A percentile compares a stretch with the other conserved stretches of the same genome.
Evolutionary conservation across 179 eudicot species (phyloP).

Genomic region (Heliamphora ciliata): DNA sequence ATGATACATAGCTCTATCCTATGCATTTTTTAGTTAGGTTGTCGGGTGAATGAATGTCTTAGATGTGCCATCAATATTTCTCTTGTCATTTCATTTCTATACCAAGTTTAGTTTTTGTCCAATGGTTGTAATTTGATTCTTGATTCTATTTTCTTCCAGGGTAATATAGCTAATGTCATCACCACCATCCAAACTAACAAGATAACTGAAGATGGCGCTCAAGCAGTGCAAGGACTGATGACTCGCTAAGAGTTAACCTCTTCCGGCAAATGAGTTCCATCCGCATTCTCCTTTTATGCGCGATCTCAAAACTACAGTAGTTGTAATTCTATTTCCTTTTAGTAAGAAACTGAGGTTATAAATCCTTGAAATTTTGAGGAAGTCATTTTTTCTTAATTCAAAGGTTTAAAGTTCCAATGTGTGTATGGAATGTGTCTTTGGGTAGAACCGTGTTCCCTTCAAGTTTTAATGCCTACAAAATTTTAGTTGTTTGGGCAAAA

Average conservation of each 20-base stretch:
- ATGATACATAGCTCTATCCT: neutral
- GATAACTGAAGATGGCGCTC: constrained; percentile 55
- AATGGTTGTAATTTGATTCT: too few relatives aligned
- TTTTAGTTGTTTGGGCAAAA: too few relatives aligned
- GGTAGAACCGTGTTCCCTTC: too few relatives aligned
- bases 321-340: neutral
- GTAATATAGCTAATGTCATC: constrained; percentile 59
- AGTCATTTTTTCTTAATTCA: neutral
- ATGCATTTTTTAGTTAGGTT: neutral
- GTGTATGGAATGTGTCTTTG: too few relatives aligned
- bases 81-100: neutral
- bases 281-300: neutral
- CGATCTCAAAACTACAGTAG: neutral
- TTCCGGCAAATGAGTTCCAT: neutral
- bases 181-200: constrained; percentile 79
- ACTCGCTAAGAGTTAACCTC: constrained; percentile 38
- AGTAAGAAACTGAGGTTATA: neutral
- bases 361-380: constrained; percentile 3
- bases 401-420: too few relatives aligned
- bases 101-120: too few relatives aligned
- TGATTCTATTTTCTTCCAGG: constrained; percentile 30
- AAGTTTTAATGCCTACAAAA: too few relatives aligned
- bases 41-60: neutral
- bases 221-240: constrained; percentile 54
- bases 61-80: neutral